A percentile compares a stretch with the other conserved stretches of the same genome.
Evolutionary conservation across 2,329 filamentous ascomycete species (phyloP).

Genomic region (Penicillium brasilianum): DNA sequence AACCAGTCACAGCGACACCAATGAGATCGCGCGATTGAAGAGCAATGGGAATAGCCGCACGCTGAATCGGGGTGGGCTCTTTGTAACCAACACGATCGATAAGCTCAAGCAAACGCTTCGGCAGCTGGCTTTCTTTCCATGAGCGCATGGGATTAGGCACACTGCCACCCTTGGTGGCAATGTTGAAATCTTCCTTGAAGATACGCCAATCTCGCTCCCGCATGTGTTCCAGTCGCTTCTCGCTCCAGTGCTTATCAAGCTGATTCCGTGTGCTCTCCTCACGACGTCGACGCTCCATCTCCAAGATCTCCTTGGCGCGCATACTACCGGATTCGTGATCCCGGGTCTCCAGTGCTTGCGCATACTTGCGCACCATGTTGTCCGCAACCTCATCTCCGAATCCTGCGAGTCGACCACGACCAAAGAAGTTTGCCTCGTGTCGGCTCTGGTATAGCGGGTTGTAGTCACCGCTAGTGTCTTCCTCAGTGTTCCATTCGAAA

Average conservation of each 20-base stretch:
- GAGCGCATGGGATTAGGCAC: constrained; percentile 96
- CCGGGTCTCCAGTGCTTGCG: constrained; percentile 72
- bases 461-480: constrained; percentile 85
- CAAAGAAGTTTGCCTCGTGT: constrained; percentile 71
- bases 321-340: constrained; percentile 77
- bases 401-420: constrained; percentile 69
- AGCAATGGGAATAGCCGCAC: constrained; percentile 94
- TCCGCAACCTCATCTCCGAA: constrained; percentile 65
- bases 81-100: constrained; percentile 85
- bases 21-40: constrained; percentile 94
- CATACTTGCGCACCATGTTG: constrained; percentile 58
- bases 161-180: constrained; percentile 86
- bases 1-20: constrained; percentile 96
- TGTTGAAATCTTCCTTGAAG: constrained; percentile 99
- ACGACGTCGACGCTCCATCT: constrained; percentile 79
- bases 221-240: constrained; percentile 92
- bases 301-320: constrained; percentile 78
- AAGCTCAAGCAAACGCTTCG: constrained; percentile 77
- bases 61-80: constrained; percentile 88
- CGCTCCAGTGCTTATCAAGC: constrained; percentile 92
- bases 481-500: constrained; percentile 95
- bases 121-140: constrained; percentile 85
- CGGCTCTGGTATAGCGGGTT: constrained; percentile 78
- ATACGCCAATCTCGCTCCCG: constrained; percentile 98
- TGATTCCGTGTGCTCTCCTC: constrained; percentile 74